Base-by-base conservation (phyloP, 2,329 filamentous ascomycete species). In the Scedosporium aurantiacum region DNA sequence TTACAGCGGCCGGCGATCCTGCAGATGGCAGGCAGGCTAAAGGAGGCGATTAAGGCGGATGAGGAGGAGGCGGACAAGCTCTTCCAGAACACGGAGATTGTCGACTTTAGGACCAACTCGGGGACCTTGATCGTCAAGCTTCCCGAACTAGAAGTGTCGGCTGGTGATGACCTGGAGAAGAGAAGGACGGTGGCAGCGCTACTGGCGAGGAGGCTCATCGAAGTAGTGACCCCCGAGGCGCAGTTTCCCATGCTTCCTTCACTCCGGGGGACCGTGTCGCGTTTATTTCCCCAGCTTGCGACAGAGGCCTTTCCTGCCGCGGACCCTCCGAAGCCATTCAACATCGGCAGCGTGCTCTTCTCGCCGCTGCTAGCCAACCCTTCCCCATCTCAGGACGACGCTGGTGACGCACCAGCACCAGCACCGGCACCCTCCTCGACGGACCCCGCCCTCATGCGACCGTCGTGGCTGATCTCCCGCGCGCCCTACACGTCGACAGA, bases 1-100 rank as follows among this genome's bases (percentile, higher is more conserved):
- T 74, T 97, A 2, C 83, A 83, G 63, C 84, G 85, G 61, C 75
- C 80, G 0, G 78, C 83, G 0, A 78, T 97, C 4, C 72, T 93
- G 1, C 72, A 75, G 0, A 74, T 95, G 58, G 78, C 87, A 1
- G 69, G 76, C 16, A 78, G 78, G 37, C 81, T 82, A 32, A 76
- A 79, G 55, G 67, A 66, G 12, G 78, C 75, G 5, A 73, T 76
- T 0, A 66, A 72, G 2, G 66, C 70, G 1, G 75, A 82, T 58
- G 81, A 82, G 41, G 72, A 75, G 1, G 75, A 82, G 62, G 86
- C 84, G 0, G 74, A 82, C 21, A 68, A 76, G 6, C 73, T 88
- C 5, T 75, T 91, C n/a, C 61, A 73, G 16, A 70, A 73, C 40
- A 75, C 78, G 50, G 69, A 73, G 2, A 70, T 83, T 14, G 72